These are phyloP conservation scores for Zymoseptoria pseudotritici DNA, from an alignment of 2,329 filamentous ascomycete species.

Conservation along the genomic window DNA sequence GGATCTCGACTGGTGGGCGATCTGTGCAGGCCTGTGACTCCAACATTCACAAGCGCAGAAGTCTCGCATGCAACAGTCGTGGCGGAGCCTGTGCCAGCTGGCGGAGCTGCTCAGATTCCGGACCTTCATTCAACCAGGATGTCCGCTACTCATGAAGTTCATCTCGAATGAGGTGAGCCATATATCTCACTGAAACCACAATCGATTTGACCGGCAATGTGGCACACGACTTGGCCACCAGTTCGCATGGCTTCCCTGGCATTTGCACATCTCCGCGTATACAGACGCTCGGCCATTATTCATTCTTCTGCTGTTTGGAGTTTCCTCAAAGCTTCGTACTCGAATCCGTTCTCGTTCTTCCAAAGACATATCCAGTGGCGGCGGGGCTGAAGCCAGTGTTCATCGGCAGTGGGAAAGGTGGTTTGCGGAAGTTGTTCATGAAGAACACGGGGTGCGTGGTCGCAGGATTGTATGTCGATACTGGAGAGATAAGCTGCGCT, in stretches of 20 bases:
- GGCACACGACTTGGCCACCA: not conserved
- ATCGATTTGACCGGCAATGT: not conserved
- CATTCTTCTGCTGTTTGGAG: not conserved
- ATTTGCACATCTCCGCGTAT: not conserved
- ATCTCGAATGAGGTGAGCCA: not conserved
- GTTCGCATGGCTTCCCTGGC: not conserved
- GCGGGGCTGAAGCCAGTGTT: conserved; percentile 36
- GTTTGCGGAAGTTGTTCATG: conserved; percentile 53
- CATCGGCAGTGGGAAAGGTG: conserved; percentile 40
- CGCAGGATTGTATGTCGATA: conserved; percentile 46
- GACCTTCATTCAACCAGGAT: not conserved
- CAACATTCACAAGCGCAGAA: not conserved
- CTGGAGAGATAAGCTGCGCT: not conserved
- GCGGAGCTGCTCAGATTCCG: not conserved
- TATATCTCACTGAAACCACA: not conserved
- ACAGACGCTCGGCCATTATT: not conserved
- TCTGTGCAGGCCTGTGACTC: not conserved
- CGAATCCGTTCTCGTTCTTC: conserved; percentile 8
- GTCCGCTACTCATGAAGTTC: not conserved
- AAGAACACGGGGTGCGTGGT: conserved; percentile 70
- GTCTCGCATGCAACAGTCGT: not conserved
- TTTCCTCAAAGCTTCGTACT: conserved; percentile 21
- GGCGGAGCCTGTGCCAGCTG: not conserved
- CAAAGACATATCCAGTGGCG: conserved; percentile 38
- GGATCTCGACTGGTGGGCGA: conserved; percentile 7